Base-by-base conservation (phyloP, 306 rosid genomes). In the Vigna trinervia region DNA sequence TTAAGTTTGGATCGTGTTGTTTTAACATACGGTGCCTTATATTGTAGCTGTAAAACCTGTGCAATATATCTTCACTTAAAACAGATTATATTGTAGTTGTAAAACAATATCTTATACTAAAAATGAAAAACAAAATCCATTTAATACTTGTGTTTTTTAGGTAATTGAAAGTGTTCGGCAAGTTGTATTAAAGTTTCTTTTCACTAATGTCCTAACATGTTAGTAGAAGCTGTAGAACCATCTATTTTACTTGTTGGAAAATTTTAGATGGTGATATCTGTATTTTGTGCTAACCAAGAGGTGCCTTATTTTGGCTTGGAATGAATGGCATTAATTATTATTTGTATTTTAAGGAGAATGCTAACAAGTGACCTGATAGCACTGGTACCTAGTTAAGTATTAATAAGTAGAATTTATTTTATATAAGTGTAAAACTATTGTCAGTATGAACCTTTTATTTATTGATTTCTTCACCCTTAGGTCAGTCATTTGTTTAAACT, bases 51-150 rank as follows among this genome's bases (percentile, higher is more conserved):
- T 39, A 45, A 58, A 76, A 65, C 43, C 46, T 38, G 47, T 38
- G 38, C 32, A 64, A 39, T 66, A 66, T 66, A 11, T 78, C 36
- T 64, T 53, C 76, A 71, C 0, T 72, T 48, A 36, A 23, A 75
- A 68, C 30, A 20, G 71, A 80, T 48, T 67, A 17, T 45, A 70
- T 36, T 17, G 19, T 17, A 17, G 19, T 17, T 17, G 19, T 17
- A 17, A 17, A 17, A 17, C 19, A 5, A 60, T 5, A 60, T 28
- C 62, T 57, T 58, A 3, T 57, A 56, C 11, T 10, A 9, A 11
- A 57, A 57, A 58, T 58, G 38, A 12, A 60, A 28, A 60, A 5
- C 11, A 39, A 12, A 30, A 45, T 14, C 15, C 41, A n/a, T 36
- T 36, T n/a, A n/a, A n/a, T 14, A 30, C 22, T 32, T 39, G 45